These are phyloP conservation scores for Friedmanniomyces endolithicus DNA, from an alignment of 495 filamentous ascomycete genomes.

Conservation along the genomic window DNA sequence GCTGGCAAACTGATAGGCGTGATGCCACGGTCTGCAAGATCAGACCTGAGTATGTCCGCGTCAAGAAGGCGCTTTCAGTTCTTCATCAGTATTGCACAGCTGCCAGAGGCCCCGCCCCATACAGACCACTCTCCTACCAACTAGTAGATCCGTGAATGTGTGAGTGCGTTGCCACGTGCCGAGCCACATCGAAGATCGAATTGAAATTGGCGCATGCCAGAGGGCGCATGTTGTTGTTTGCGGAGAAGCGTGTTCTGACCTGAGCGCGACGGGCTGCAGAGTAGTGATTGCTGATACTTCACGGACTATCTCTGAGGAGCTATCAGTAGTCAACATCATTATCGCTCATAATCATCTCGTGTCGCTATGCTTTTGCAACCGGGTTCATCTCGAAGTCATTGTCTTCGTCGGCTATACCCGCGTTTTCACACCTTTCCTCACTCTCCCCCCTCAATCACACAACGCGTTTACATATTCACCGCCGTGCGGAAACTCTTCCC, in stretches of 20 bases:
- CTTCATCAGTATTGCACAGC: too few relatives aligned
- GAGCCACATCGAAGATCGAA: too few relatives aligned
- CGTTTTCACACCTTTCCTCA: background rate
- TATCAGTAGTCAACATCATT: background rate
- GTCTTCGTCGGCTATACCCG: background rate
- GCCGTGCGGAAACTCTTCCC: conserved; percentile 81
- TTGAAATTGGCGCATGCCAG: background rate
- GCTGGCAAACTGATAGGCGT: too few relatives aligned
- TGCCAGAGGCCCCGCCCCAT: too few relatives aligned
- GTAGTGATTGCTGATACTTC: background rate
- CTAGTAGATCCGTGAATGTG: too few relatives aligned
- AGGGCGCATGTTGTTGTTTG: conserved; percentile 1
- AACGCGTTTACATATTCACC: conserved; percentile 58
- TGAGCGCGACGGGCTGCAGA: background rate
- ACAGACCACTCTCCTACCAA: too few relatives aligned
- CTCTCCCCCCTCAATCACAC: background rate
- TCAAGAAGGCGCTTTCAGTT: too few relatives aligned
- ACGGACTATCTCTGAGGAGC: background rate
- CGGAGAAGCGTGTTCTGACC: background rate
- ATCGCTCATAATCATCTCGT: background rate
- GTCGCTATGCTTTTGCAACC: background rate
- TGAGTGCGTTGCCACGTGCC: too few relatives aligned
- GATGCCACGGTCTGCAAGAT: too few relatives aligned
- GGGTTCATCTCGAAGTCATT: background rate
- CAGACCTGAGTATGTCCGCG: too few relatives aligned